phyloP scores from a whole-genome alignment of 345 rosid species.

The Eutrema heterophyllum region DNA sequence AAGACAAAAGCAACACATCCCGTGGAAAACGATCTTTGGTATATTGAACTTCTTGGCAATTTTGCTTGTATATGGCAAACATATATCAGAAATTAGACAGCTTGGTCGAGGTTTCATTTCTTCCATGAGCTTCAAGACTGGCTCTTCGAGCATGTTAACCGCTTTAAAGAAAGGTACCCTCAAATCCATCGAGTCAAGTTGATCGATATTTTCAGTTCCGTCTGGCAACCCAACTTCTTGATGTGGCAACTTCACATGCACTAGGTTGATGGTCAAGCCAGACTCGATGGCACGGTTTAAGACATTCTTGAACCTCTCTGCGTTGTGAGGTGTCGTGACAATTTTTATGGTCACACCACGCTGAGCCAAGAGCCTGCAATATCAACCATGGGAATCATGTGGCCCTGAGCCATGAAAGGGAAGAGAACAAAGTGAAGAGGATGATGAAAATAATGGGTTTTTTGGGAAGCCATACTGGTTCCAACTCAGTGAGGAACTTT shows the following conservation, averaged over 20 bases:
- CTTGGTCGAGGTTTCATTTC: slow-evolving; percentile 35
- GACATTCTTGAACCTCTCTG: slow-evolving; percentile 14
- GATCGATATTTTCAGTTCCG: slow-evolving; percentile 33
- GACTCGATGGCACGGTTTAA: slow-evolving; percentile 17
- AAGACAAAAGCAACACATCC: slow-evolving; percentile 34
- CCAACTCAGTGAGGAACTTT: not conserved
- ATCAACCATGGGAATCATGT: slow-evolving; percentile 40
- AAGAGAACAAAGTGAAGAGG: slow-evolving; percentile 26
- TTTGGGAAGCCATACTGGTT: not conserved
- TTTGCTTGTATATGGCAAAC: slow-evolving; percentile 33
- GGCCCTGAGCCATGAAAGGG: slow-evolving; percentile 31
- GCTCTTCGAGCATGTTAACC: slow-evolving; percentile 15
- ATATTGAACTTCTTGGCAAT: slow-evolving; percentile 34
- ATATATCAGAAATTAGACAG: slow-evolving; percentile 50
- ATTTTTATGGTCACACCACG: slow-evolving; percentile 31
- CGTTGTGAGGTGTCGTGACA: slow-evolving; percentile 42
- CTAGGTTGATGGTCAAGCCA: slow-evolving; percentile 13
- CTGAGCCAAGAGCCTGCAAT: slow-evolving; percentile 38
- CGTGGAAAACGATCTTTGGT: slow-evolving; percentile 54
- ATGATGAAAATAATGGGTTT: not conserved
- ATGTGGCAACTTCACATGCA: slow-evolving; percentile 23
- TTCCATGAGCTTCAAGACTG: slow-evolving; percentile 25
- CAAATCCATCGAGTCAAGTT: not conserved
- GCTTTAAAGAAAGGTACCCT: slow-evolving; percentile 1
- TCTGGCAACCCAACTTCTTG: slow-evolving; percentile 29